phyloP scores from a whole-genome alignment of 306 rosid species.

The Cyamopsis tetragonoloba region DNA sequence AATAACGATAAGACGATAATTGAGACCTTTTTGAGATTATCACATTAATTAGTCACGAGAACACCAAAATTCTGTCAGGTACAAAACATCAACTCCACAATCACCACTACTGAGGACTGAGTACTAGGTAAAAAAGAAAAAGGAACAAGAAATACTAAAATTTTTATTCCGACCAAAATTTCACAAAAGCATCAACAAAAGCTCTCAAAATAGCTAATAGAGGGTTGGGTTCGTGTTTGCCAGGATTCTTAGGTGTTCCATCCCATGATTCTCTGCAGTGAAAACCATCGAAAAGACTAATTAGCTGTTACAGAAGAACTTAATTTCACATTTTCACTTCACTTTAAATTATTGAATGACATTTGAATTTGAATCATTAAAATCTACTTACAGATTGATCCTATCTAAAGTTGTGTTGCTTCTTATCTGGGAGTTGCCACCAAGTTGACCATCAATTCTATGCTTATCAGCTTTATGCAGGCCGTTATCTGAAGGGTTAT shows the following conservation, averaged over 20 bases:
- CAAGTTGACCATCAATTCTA: slow-evolving; percentile 32
- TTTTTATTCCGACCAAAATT: slow-evolving; percentile 72
- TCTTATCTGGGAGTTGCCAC: slow-evolving; percentile 45
- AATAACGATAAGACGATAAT: background rate
- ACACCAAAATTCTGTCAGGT: slow-evolving; percentile 13
- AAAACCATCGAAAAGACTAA: slow-evolving; percentile 15
- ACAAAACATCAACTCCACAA: slow-evolving; percentile 26
- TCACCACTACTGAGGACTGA: no score
- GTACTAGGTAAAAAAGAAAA: slow-evolving; percentile 2
- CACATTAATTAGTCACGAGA: background rate
- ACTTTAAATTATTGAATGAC: background rate
- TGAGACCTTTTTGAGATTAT: no score
- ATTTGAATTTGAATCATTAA: background rate
- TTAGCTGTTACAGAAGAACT: slow-evolving; percentile 11
- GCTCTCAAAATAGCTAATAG: slow-evolving; percentile 50
- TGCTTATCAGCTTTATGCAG: slow-evolving; percentile 26
- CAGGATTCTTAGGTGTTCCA: slow-evolving; percentile 36
- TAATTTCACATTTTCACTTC: slow-evolving; percentile 9
- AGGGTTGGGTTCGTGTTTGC: slow-evolving; percentile 49
- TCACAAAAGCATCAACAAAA: slow-evolving; percentile 53
- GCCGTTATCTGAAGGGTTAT: slow-evolving; percentile 33
- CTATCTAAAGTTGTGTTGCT: slow-evolving; percentile 67
- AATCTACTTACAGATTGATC: slow-evolving; percentile 76
- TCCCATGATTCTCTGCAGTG: slow-evolving; percentile 92
- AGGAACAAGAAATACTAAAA: slow-evolving; percentile 15